Evolutionary conservation across 2,329 filamentous ascomycete species (phyloP), one percentile per base, ranked within the genome.

Genomic region (Neoascochyta sp.): DNA sequence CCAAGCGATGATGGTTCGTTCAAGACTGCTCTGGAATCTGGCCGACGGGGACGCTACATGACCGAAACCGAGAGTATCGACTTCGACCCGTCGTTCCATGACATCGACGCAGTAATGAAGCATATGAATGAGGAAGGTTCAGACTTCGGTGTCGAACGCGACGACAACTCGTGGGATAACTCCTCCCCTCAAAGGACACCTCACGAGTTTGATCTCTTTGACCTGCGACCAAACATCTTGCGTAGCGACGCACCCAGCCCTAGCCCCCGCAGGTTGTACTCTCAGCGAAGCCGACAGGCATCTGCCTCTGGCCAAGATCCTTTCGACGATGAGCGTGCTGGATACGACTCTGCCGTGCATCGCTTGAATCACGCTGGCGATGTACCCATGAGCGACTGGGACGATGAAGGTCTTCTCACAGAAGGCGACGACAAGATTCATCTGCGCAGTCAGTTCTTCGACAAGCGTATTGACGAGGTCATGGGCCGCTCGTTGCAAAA

Each of bases 51-150:
- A 17, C 41, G 43, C 10, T 48, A 52, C 5, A 64, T 63, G 29
- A 47, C 60, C 11, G 56, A 62, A 19, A 62, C 54, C 30, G 61
- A 63, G 33, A 59, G 55, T 30, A 47, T 60, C 22, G 61, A 62
- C 24, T 58, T 60, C 27, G 51, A 62, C 16, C 41, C 69, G 18
- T 70, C 81, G 0, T 86, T 86, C 48, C 82, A 90, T 46, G 88
- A 95, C 55, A 89, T 95, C 51, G 89, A 95, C 66, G 86, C 83
- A 24, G 80, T 95, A 29, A 95, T 96, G 87, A 78, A 82, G 43
- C 83, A 92, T 38, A 75, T 95, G 49, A 82, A 87, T 49, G 75
- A 81, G 36, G 77, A 73, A 26, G 79, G 87, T 44, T 83, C 83
- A 2, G 80, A 82, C 29, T 77, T 83, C 58, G 85, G 85, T 9